Percentiles rank a stretch among this genome's conserved stretches.
phyloP scores from a whole-genome alignment of 768 basidiomycete species.

The Leccinum subtestaceum region DNA sequence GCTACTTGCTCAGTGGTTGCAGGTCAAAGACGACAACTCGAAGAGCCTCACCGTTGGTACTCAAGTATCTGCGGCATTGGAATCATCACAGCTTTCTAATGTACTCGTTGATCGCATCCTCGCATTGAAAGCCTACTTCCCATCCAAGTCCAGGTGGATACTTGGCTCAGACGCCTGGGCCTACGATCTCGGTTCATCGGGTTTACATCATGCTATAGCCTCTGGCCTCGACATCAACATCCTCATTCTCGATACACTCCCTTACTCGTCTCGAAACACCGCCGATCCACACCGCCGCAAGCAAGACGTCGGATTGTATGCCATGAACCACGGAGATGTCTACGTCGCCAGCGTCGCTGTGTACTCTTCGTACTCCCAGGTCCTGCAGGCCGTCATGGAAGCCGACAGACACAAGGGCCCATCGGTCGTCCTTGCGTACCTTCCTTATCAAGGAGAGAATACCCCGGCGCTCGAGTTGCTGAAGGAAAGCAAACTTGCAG shows the following conservation, averaged over 20 bases:
- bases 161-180: slow-evolving; percentile 59
- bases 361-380: slow-evolving; percentile 93
- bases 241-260: slow-evolving; percentile 88
- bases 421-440: slow-evolving; percentile 88
- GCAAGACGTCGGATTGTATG: slow-evolving; percentile 96
- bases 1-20: slow-evolving; percentile 76
- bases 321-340: slow-evolving; percentile 97
- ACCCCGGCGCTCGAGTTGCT: slow-evolving; percentile 83
- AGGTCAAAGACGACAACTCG: slow-evolving; percentile 64
- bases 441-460: slow-evolving; percentile 81
- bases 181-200: slow-evolving; percentile 93
- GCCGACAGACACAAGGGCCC: slow-evolving; percentile 90
- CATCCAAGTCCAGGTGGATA: slow-evolving; percentile 44
- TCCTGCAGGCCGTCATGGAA: slow-evolving; percentile 86
- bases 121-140: slow-evolving; percentile 58
- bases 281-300: slow-evolving; percentile 69
- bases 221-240: slow-evolving; percentile 92
- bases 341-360: slow-evolving; percentile 95
- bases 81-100: slow-evolving; percentile 38
- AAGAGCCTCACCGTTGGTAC: slow-evolving; percentile 61
- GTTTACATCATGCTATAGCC: slow-evolving; percentile 90
- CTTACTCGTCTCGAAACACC: slow-evolving; percentile 77
- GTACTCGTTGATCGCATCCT: slow-evolving; percentile 56
- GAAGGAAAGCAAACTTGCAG: slow-evolving; percentile 95
- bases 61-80: slow-evolving; percentile 51